Conservation (phyloP, 306 rosid species). For the Prunus persica region Prunus_persica_NCBIv2 NC_034015.1:12089001-12089500, state of each 20-base stretch:
- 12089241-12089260: slow-evolving; percentile 22
- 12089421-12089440: no score
- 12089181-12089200: slow-evolving; percentile 79
- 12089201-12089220: slow-evolving; percentile 92
- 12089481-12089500: no score
- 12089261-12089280: slow-evolving; percentile 16
- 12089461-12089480: no score
- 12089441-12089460: no score
- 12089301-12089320: neutral
- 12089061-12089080: slow-evolving; percentile 3
- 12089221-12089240: slow-evolving; percentile 46
- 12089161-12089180: slow-evolving; percentile 80
- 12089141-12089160: slow-evolving; percentile 53
- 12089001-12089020: neutral
- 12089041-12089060: neutral
- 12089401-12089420: no score
- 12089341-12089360: neutral
- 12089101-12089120: slow-evolving; percentile 8
- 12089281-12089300: neutral
- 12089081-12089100: slow-evolving; percentile 8
- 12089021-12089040: neutral
- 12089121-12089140: slow-evolving; percentile 63
- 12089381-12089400: no score
- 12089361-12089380: neutral
- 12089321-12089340: neutral